Evolutionary conservation across 768 basidiomycete genomes (phyloP), one percentile per base, ranked within the genome.

Genomic region (Tulasnella sp.): DNA sequence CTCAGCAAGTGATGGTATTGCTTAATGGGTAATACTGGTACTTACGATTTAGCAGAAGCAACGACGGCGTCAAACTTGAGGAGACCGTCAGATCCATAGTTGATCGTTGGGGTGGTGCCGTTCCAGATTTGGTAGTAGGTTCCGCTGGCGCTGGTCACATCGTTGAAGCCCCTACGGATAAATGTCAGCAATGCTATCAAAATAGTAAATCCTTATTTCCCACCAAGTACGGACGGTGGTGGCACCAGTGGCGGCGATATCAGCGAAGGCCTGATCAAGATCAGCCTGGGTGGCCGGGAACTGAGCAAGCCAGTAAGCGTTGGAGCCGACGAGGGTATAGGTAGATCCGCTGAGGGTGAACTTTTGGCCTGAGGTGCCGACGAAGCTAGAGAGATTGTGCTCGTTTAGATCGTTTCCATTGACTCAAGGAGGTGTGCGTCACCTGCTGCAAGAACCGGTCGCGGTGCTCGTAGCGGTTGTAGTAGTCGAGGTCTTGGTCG

Each of bases 231-330:
- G 82, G 62, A 87, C 85, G 8, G 83, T 82, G 1, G 87, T 88
- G 12, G 81, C 83, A 1, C 86, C 86, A 1, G 83, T 78, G 0
- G 75, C 79, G 1, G 83, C 85, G 36, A 88, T 86, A 73, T 87
- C 83, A 16, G 81, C 73, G 74, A 88, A 86, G 0, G 86, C 81
- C 44, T 80, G 74, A 76, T 86, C 81, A 81, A 87, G 86, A 69
- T 86, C 79, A 1, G 81, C 78, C 22, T 81, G 79, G 72, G 81
- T 81, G 17, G 83, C 83, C 12, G 52, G 52, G 74, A 77, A 81
- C 59, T 86, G 80, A 19, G 86, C 84, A 9, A 86, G 82, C 87
- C 86, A 88, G 78, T 88, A 87, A 0, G 86, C 83, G 77, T 88
- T 87, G 12, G 82, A 78, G 6, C 86, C 81, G 67, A 52, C n/a